Evolutionary conservation across 495 filamentous ascomycete species (phyloP), one percentile per base, ranked within the genome.

Genomic region (Penicillium desertorum): DNA sequence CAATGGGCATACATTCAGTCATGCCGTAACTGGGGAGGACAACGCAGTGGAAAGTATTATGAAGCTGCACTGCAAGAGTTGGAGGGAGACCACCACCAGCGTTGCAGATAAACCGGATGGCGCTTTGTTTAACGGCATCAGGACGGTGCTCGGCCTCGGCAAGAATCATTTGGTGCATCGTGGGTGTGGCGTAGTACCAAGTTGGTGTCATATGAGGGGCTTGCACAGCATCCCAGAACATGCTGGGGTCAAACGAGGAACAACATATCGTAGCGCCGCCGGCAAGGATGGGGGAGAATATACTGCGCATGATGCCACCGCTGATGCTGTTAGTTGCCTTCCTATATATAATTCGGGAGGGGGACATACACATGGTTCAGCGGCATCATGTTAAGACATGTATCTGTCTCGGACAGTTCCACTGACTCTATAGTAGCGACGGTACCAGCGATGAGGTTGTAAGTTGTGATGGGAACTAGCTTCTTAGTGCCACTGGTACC

Each of bases 111-210:
- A 79, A 61, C 48, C 71, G 55, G 43, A 80, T 74, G n/a, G 45
- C 59, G 29, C 68, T 76, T 59, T 74, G 70, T 12, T 63, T 45
- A 19, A 77, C 45, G 30, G 68, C 68, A 12, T 62, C 64, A 1
- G 52, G 63, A 11, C 75, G 64, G 32, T 68, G 57, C 19, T 59
- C 42, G 9, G 56, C 70, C 49, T 68, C 68, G 9, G 64, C 66
- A 4, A 79, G 61, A 20, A 79, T 73, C 56, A 72, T 67, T 42
- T 70, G 68, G 56, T 79, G 77, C 70, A 80, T 81, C 3, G 74
- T 73, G 1, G 79, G 79, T 23, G 72, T 72, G n/a, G 76, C 77
- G 48, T 77, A 78, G 59, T 81, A 81, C 79, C 79, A 81, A 5
- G 59, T 62, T 2, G 59, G 59, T 11, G 69, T 77, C 23, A 71